Evolutionary conservation across 805 yeast species (phyloP).

Genomic region (Candida verbasci): DNA sequence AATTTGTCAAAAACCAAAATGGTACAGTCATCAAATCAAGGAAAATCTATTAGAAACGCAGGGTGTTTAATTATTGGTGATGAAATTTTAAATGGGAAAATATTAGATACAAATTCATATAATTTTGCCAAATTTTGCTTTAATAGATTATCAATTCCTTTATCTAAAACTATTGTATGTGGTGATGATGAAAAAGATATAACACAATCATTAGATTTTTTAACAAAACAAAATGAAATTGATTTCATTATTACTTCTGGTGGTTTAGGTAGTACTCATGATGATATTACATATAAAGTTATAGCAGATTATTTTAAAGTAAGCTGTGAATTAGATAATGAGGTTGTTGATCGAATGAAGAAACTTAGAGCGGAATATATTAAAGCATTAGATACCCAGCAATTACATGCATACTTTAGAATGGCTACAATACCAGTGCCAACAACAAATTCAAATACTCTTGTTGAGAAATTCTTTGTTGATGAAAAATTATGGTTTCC

Average conservation of each 20-base stretch:
- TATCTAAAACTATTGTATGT: slow-evolving; percentile 63
- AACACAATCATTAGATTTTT: slow-evolving; percentile 44
- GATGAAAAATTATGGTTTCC: slow-evolving; percentile 77
- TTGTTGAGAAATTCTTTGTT: slow-evolving; percentile 39
- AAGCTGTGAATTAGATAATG: slow-evolving; percentile 47
- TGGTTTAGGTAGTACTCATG: slow-evolving; percentile 85
- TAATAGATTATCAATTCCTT: slow-evolving; percentile 54
- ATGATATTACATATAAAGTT: slow-evolving; percentile 78
- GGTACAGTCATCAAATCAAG: no score
- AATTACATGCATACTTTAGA: slow-evolving; percentile 56
- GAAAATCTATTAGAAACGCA: slow-evolving; percentile 28
- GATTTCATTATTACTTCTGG: slow-evolving; percentile 72
- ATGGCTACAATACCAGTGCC: slow-evolving; percentile 73
- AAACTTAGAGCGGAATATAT: slow-evolving; percentile 36
- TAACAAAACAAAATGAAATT: slow-evolving; percentile 40
- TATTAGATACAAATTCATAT: slow-evolving; percentile 71
- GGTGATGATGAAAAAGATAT: slow-evolving; percentile 76
- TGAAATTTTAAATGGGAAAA: slow-evolving; percentile 83
- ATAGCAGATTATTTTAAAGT: slow-evolving; percentile 62
- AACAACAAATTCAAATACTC: slow-evolving; percentile 5
- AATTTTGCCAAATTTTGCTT: slow-evolving; percentile 72
- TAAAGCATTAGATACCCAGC: slow-evolving; percentile 33
- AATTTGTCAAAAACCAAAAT: no score
- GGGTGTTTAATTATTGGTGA: slow-evolving; percentile 74
- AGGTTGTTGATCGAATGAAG: slow-evolving; percentile 59